Evolutionary conservation across 2,329 filamentous ascomycete species (phyloP), one percentile per base, ranked within the genome.

Genomic region (Pseudopyricularia cyperi): DNA sequence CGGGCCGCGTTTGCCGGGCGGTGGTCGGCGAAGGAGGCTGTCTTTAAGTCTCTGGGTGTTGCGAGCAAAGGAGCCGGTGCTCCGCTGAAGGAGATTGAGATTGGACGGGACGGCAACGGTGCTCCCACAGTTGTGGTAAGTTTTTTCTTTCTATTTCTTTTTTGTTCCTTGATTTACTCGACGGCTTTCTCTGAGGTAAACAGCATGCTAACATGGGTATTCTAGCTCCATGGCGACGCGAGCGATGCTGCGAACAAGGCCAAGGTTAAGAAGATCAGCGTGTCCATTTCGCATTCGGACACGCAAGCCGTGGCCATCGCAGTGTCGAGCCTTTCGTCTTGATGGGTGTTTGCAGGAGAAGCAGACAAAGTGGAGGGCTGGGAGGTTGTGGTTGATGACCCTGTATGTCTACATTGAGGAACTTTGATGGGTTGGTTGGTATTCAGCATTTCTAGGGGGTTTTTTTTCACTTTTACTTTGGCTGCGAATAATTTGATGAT

Each of bases 1-100:
- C 88, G 89, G 64, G 87, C 90, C 58, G 94, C 89, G 50, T 98
- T 96, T 69, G 89, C 91, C 5, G 93, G 93, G 49, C 83, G 89
- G 59, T 98, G 93, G 93, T 91, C 85, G 62, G 93, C 93, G 34
- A 98, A 98, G 74, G 93, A 98, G 71, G 93, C 93, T 28, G 90
- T 98, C 1, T 98, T 98, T 78, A 98, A 98, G 80, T 89, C 88
- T 35, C 76, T 98, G 14, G 89, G 90, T 58, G 90, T 97, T 12
- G 72, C 78, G 60, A 85, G 90, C 68, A 83, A 87, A 70, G 93
- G 93, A 55, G 90, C 86, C 9, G 93, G 94, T 57, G 91, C 93
- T 54, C 77, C 89, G 15, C 69, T 98, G 69, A 93, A 85, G 74
- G 90, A 97, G 42, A 98, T 98, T 71, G 94, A 98, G 72, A 91